Conservation (phyloP, 768 basidiomycete species). For the Phlebiopsis flavidoalba region DNA sequence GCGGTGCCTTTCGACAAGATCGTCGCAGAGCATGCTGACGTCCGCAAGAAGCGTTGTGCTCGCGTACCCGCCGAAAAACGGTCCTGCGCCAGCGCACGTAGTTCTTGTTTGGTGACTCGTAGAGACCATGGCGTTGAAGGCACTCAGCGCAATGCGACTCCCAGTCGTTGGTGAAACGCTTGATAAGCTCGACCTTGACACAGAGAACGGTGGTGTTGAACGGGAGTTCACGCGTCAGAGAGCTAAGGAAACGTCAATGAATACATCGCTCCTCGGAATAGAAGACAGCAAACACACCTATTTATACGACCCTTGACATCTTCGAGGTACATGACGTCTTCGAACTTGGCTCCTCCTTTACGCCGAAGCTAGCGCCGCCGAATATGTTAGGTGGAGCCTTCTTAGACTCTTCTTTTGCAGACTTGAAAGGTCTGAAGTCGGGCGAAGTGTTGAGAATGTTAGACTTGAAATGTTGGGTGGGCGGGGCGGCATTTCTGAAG, state of each 20-base stretch:
- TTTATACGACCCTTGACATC: no score
- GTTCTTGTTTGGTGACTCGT: slow-evolving; percentile 32
- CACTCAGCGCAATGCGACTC: slow-evolving; percentile 36
- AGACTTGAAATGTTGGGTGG: slow-evolving; percentile 39
- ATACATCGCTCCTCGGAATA: neutral
- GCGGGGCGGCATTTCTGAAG: slow-evolving; percentile 48
- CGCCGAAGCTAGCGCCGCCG: neutral
- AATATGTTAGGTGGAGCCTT: neutral
- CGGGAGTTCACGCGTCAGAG: slow-evolving; percentile 63
- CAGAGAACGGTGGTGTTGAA: slow-evolving; percentile 58
- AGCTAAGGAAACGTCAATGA: slow-evolving; percentile 29
- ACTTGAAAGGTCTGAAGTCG: slow-evolving; percentile 45
- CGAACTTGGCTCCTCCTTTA: no score
- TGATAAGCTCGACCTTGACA: slow-evolving; percentile 47
- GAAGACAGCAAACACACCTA: no score
- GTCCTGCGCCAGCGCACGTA: slow-evolving; percentile 33
- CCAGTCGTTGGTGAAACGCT: slow-evolving; percentile 41
- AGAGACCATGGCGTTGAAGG: slow-evolving; percentile 33
- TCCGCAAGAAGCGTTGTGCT: slow-evolving; percentile 46
- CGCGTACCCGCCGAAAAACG: slow-evolving; percentile 50
- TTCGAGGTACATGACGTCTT: no score
- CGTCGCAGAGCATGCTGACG: slow-evolving; percentile 40
- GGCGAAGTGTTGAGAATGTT: slow-evolving; percentile 49
- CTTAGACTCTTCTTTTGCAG: neutral
- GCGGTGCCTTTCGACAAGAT: slow-evolving; percentile 41